phyloP scores from a whole-genome alignment of 23 red algal species.

The Porphyridium purpureum region DNA sequence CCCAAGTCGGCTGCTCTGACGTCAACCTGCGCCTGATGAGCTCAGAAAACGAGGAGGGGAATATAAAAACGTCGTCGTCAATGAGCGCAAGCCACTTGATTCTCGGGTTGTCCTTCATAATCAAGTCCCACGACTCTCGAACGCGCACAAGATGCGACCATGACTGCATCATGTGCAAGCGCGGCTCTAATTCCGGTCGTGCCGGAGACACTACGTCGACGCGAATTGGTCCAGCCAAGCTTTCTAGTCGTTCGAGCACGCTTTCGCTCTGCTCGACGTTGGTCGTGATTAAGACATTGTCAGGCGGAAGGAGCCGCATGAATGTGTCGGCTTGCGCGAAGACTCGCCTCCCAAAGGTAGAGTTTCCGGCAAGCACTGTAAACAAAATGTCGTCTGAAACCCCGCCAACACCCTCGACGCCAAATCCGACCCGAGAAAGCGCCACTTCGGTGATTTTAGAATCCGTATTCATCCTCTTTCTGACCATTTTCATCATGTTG shows the following conservation, averaged over 20 bases:
- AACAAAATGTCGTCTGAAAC: slow-evolving; percentile 34
- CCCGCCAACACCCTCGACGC: too few relatives aligned
- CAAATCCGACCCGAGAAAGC: too few relatives aligned
- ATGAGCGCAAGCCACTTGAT: slow-evolving; percentile 79
- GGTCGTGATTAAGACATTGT: slow-evolving; percentile 36
- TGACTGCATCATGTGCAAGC: slow-evolving; percentile 37
- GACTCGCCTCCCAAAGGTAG: slow-evolving; percentile 40
- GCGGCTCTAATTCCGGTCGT: slow-evolving; percentile 23
- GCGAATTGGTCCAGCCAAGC: slow-evolving; percentile 12
- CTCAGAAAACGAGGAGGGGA: slow-evolving; percentile 16
- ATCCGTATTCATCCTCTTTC: too few relatives aligned
- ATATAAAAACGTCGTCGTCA: slow-evolving; percentile 84
- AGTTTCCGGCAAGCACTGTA: slow-evolving; percentile 41
- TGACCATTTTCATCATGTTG: too few relatives aligned
- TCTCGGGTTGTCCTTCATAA: slow-evolving; percentile 20
- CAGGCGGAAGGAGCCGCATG: slow-evolving; percentile 26
- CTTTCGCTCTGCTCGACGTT: slow-evolving; percentile 12
- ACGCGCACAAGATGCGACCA: slow-evolving; percentile 65
- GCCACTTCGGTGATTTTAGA: too few relatives aligned
- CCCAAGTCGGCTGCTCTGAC: slow-evolving; percentile 26
- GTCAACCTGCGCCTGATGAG: slow-evolving; percentile 26
- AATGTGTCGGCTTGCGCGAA: slow-evolving; percentile 28
- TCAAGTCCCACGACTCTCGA: slow-evolving; percentile 40
- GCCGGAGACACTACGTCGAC: slow-evolving; percentile 28
- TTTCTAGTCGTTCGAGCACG: slow-evolving; percentile 6